These are phyloP conservation scores for Neurospora sp. DNA, from an alignment of 2,329 filamentous ascomycete species.

Conservation along the genomic window DNA sequence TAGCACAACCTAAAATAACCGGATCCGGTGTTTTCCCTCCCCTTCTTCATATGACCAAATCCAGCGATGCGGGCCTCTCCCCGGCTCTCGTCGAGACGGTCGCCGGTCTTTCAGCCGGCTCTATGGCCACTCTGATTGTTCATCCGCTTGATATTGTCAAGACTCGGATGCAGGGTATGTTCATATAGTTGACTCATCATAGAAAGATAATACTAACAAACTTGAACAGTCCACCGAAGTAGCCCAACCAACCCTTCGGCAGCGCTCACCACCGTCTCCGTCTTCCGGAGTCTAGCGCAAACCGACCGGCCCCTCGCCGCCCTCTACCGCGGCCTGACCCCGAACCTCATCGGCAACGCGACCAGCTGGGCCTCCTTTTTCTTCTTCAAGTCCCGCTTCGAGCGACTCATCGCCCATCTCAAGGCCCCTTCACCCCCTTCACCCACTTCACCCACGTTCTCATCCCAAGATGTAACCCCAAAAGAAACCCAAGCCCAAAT, in stretches of 20 bases:
- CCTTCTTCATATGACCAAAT: conserved; percentile 31
- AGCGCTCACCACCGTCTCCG: conserved; percentile 38
- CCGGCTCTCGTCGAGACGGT: conserved; percentile 77
- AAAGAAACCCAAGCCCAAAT: neutral
- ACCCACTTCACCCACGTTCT: no score
- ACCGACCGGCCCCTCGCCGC: conserved; percentile 52
- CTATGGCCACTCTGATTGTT: conserved; percentile 74
- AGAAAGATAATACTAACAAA: no score
- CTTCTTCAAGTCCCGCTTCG: conserved; percentile 55
- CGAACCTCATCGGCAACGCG: conserved; percentile 86
- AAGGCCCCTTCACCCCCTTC: conserved; percentile 11
- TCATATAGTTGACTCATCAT: neutral
- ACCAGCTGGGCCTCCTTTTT: conserved; percentile 91
- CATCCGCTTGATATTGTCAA: conserved; percentile 96
- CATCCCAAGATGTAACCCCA: no score
- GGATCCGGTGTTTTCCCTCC: neutral
- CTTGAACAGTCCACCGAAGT: conserved; percentile 39
- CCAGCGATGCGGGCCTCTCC: conserved; percentile 51
- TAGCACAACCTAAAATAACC: conserved; percentile 6
- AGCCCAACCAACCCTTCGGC: conserved; percentile 25
- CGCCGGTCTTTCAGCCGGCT: conserved; percentile 82
- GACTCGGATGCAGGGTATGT: conserved; percentile 79
- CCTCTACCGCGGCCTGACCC: conserved; percentile 81
- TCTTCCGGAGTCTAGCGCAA: conserved; percentile 39
- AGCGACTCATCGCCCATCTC: conserved; percentile 33